Percentiles rank a stretch among this genome's conserved stretches.
phyloP scores from a whole-genome alignment of 2,329 filamentous ascomycete genomes.

The Microdochium bolleyi region DNA sequence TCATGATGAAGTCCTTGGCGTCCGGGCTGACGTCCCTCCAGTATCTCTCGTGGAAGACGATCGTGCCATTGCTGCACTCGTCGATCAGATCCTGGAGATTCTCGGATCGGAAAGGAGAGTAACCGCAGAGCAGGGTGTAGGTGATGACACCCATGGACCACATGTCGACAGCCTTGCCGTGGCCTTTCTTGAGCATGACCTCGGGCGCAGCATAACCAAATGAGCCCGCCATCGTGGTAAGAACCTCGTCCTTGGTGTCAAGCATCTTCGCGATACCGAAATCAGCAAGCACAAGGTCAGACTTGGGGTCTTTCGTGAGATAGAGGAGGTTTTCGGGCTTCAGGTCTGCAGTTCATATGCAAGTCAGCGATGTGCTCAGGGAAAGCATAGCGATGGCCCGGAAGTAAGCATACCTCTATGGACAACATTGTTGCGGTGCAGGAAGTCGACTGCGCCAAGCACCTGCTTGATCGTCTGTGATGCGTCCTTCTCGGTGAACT shows the following conservation, averaged over 20 bases:
- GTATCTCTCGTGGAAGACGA: constrained; percentile 95
- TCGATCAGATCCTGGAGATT: constrained; percentile 89
- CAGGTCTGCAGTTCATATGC: constrained; percentile 54
- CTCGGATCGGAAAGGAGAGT: constrained; percentile 95
- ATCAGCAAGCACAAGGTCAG: constrained; percentile 86
- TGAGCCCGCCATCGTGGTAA: constrained; percentile 97
- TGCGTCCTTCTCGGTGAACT: constrained; percentile 97
- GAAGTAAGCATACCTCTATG: constrained; percentile 66
- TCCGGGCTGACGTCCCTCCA: constrained; percentile 97
- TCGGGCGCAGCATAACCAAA: constrained; percentile 97
- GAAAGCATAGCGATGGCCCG: background rate
- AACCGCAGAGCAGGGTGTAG: constrained; percentile 94
- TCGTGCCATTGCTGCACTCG: constrained; percentile 75
- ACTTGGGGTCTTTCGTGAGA: constrained; percentile 67
- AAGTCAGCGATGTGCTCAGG: constrained; percentile 4
- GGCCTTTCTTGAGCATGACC: constrained; percentile 95
- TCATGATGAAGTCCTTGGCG: constrained; percentile 88
- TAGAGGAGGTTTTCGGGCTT: constrained; percentile 98
- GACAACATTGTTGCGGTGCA: constrained; percentile 91
- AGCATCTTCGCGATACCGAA: constrained; percentile 99
- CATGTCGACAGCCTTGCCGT: constrained; percentile 98
- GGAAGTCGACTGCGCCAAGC: constrained; percentile 84
- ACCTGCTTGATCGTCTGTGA: constrained; percentile 94
- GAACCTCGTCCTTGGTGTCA: constrained; percentile 79
- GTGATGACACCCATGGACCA: constrained; percentile 99